phyloP scores from a whole-genome alignment of 768 basidiomycete species.

The Panus rudis region DNA sequence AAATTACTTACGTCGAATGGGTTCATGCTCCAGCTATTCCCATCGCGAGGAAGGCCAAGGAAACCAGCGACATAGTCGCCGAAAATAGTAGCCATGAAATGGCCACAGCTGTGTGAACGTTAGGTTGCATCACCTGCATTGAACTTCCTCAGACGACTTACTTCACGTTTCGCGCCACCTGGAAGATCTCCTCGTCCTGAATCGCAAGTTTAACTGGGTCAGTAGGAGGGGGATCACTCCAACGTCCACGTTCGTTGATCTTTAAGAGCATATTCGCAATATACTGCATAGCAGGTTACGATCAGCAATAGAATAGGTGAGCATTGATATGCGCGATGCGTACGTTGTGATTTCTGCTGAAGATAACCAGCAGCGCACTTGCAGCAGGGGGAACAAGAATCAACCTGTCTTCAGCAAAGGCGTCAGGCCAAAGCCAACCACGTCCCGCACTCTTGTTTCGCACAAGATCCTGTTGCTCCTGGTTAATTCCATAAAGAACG shows the following conservation, averaged over 20 bases:
- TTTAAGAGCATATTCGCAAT: constrained; percentile 45
- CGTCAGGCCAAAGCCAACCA: constrained; percentile 47
- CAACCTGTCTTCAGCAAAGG: constrained; percentile 46
- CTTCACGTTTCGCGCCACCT: constrained; percentile 48
- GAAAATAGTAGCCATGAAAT: constrained; percentile 48
- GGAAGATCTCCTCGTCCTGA: constrained; percentile 55
- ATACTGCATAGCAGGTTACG: constrained; percentile 37
- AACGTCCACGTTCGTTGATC: constrained; percentile 47
- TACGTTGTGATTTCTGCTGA: constrained; percentile 56
- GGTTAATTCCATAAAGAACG: constrained; percentile 46
- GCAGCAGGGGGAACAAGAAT: constrained; percentile 47
- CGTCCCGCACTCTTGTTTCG: constrained; percentile 40
- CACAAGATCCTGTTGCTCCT: constrained; percentile 32
- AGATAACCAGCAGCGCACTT: constrained; percentile 46
- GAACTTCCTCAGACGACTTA: constrained; percentile 4
- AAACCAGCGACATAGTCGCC: constrained; percentile 57
- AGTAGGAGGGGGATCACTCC: constrained; percentile 33
- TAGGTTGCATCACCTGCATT: background rate
- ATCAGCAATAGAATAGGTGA: too few relatives aligned
- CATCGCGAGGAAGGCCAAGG: constrained; percentile 44
- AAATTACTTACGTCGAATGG: constrained; percentile 34
- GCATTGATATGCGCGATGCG: too few relatives aligned
- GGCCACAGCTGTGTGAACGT: constrained; percentile 38
- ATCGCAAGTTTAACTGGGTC: constrained; percentile 12
- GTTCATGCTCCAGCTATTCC: constrained; percentile 46